Evolutionary conservation across 352 stramenopile species (phyloP).

Genomic region (Blastocystis sp.): DNA sequence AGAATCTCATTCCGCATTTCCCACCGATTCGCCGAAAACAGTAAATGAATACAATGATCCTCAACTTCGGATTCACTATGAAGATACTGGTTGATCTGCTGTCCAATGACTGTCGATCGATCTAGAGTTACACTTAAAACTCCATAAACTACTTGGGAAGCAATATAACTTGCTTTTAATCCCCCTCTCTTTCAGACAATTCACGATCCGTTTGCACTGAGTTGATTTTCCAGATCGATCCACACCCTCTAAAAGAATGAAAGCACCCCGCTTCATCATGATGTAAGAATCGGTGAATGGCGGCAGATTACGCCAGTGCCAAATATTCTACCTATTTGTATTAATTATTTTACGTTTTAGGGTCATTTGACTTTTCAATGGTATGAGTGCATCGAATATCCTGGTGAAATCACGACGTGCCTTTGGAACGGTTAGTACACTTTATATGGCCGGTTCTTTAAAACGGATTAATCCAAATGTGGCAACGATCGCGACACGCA

Average conservation of each 20-base stretch:
- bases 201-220: slow-evolving; percentile 83
- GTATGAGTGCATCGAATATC: slow-evolving; percentile 3
- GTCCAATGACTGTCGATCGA: slow-evolving; percentile 81
- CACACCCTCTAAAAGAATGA: slow-evolving; percentile 96
- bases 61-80: slow-evolving; percentile 80
- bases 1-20: slow-evolving; percentile 74
- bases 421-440: background rate
- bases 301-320: too few relatives aligned
- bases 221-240: slow-evolving; percentile 98
- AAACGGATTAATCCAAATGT: background rate
- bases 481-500: background rate
- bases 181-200: slow-evolving; percentile 67
- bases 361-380: background rate
- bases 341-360: background rate
- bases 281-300: background rate
- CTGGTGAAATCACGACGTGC: slow-evolving; percentile 8
- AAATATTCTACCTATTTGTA: too few relatives aligned
- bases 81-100: slow-evolving; percentile 93
- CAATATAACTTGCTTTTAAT: slow-evolving; percentile 67
- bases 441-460: background rate
- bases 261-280: slow-evolving; percentile 77
- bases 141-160: slow-evolving; percentile 66
- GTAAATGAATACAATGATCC: slow-evolving; percentile 91
- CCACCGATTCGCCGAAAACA: slow-evolving; percentile 99
- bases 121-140: slow-evolving; percentile 64